phyloP scores from a whole-genome alignment of 108 stramenopile genomes.

The Fragilariopsis cylindrus region DNA sequence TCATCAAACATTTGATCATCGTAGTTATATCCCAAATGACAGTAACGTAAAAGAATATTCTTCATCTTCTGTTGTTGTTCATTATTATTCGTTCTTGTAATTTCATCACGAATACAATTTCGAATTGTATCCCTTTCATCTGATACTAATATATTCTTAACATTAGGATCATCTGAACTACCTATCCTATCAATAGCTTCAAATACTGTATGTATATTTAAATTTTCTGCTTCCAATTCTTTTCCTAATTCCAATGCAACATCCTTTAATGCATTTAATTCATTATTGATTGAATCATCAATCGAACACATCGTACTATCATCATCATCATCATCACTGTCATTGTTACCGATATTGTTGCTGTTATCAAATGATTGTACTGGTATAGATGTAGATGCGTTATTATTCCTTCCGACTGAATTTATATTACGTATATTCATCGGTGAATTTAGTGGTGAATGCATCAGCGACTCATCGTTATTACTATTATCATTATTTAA shows the following conservation, averaged over 20 bases:
- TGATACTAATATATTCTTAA: background rate
- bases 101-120: background rate
- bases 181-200: constrained; percentile 20
- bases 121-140: constrained; percentile 6
- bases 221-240: constrained; percentile 4
- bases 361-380: too few relatives aligned
- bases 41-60: too few relatives aligned
- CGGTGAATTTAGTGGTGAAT: too few relatives aligned
- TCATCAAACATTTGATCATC: background rate
- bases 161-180: background rate
- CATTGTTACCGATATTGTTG: too few relatives aligned
- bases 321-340: background rate
- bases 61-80: background rate
- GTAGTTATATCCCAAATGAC: too few relatives aligned
- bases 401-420: too few relatives aligned
- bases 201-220: background rate
- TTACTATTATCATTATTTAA: background rate
- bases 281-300: constrained; percentile 3
- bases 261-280: constrained; percentile 9
- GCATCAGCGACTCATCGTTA: too few relatives aligned
- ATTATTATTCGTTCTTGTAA: background rate
- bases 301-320: constrained; percentile 12
- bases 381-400: too few relatives aligned
- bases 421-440: too few relatives aligned
- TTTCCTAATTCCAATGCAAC: constrained; percentile 7